phyloP scores from a whole-genome alignment of 306 rosid species.

The Quercus robur region DNA sequence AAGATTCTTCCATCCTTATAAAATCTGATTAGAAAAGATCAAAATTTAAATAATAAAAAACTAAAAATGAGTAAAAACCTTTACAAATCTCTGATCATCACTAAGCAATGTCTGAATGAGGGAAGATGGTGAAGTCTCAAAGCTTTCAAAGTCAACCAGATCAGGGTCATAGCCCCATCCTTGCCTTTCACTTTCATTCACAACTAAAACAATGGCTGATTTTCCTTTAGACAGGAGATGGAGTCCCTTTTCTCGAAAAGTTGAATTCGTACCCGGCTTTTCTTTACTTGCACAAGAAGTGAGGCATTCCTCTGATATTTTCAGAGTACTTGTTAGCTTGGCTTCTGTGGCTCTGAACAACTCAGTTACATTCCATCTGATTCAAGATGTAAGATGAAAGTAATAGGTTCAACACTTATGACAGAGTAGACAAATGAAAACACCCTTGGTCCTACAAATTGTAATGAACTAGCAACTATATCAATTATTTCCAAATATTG shows the following conservation, averaged over 20 bases:
- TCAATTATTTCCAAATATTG: background rate
- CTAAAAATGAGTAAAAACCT: conserved; percentile 34
- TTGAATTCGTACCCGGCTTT: conserved; percentile 35
- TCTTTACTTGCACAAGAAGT: conserved; percentile 36
- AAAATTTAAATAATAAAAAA: background rate
- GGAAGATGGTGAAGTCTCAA: conserved; percentile 29
- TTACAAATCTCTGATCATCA: conserved; percentile 44
- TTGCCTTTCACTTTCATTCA: conserved; percentile 38
- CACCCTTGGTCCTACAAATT: conserved; percentile 1
- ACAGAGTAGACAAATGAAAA: background rate
- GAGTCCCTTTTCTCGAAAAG: conserved; percentile 54
- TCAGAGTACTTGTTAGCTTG: conserved; percentile 34
- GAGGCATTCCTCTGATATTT: conserved; percentile 48
- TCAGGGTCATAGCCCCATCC: conserved; percentile 25
- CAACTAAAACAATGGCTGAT: conserved; percentile 68
- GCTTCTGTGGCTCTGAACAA: conserved; percentile 42
- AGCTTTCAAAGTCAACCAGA: conserved; percentile 30
- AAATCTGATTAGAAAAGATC: conserved; percentile 4
- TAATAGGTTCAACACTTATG: conserved; percentile 27
- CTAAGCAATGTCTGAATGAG: conserved; percentile 46
- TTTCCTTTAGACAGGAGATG: conserved; percentile 64
- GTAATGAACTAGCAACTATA: background rate
- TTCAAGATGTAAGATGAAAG: conserved; percentile 28
- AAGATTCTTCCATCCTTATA: background rate
- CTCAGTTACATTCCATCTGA: conserved; percentile 67